A percentile compares a stretch with the other conserved stretches of the same genome.
Evolutionary conservation across 768 basidiomycete genomes (phyloP).

Genomic region (Kondoa subrosea): DNA sequence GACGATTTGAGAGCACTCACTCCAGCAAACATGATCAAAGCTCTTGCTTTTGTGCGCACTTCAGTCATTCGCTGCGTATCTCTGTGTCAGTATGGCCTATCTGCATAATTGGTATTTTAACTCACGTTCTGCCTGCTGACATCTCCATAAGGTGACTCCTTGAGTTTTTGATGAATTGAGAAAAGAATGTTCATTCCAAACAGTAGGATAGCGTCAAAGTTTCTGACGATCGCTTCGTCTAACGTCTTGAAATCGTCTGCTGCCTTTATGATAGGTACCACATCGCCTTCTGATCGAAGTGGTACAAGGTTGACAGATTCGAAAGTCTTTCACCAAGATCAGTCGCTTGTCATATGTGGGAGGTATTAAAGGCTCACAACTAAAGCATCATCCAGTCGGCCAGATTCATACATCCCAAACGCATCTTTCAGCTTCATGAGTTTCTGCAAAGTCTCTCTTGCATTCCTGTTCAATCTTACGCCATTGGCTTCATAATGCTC

Average conservation of each 20-base stretch:
- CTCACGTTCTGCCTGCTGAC: constrained; percentile 58
- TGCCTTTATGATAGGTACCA: constrained; percentile 62
- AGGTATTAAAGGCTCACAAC: constrained; percentile 43
- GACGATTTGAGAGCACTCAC: constrained; percentile 20
- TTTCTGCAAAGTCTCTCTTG: constrained; percentile 39
- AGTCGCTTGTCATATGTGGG: constrained; percentile 4
- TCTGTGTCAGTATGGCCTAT: constrained; percentile 24
- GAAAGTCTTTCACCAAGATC: constrained; percentile 47
- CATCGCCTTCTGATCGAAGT: constrained; percentile 49
- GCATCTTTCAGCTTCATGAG: constrained; percentile 67
- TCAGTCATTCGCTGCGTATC: constrained; percentile 44
- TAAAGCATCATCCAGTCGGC: constrained; percentile 57
- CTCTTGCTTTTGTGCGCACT: constrained; percentile 62
- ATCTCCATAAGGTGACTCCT: constrained; percentile 54
- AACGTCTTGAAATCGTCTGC: constrained; percentile 84
- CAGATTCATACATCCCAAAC: constrained; percentile 53
- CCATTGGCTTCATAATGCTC: constrained; percentile 55
- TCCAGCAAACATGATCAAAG: constrained; percentile 65
- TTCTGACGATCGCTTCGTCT: constrained; percentile 64
- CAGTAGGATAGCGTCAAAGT: constrained; percentile 70
- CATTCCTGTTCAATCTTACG: constrained; percentile 49
- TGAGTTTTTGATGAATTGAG: constrained; percentile 58
- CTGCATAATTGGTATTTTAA: constrained; percentile 25
- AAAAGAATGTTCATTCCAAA: constrained; percentile 85
- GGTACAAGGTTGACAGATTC: constrained; percentile 76